Evolutionary conservation across 202 grass and related monocot genomes (phyloP), one percentile per base, ranked within the genome.

Genomic region (Cymbopogon flexuosus): DNA sequence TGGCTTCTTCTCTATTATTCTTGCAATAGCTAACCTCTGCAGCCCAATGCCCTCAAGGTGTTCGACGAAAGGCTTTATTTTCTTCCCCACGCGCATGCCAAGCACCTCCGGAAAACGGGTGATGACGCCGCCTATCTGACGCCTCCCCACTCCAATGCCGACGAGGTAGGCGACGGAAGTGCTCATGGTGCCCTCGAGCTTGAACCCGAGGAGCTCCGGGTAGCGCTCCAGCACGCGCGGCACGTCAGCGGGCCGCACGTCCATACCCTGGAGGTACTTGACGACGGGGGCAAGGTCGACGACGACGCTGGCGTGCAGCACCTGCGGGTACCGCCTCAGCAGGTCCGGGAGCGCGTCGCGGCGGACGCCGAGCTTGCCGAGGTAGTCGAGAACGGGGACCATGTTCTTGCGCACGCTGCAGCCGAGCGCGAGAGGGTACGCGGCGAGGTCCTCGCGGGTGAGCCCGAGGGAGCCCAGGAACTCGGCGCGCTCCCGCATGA

Each of bases 371-470:
- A 97, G 62, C 81, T 94, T 97, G 57, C 95, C 95, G 64, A 97
- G 90, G 83, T 91, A 98, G 81, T 98, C 95, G 73, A 98, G 86
- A 52, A 94, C 95, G 11, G 95, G 95, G 34, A 98, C 84, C 92
- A 98, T 98, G 82, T 98, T 98, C 86, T 98, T 94, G 66, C 89
- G 90, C 43, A 98, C 92, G 78, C 95, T 98, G 75, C 95, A 98
- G 22, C 95, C 90, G 52, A 98, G 95, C 10, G 88, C 88, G 74
- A 98, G 92, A 16, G 92, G 95, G 84, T 98, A 98, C 8, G 75
- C 81, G 68, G 86, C 89, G 77, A 98, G 86, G 89, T 98, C 95
- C 1, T 77, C 86, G 62, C 76, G 72, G 3, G 77, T 77, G 69
- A 98, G 81, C 12, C 92, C 92, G 62, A 98, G 84, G 56, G 95